phyloP scores from a whole-genome alignment of 371 early-diverging fungal genomes.

The Apophysomyces sp. region DNA sequence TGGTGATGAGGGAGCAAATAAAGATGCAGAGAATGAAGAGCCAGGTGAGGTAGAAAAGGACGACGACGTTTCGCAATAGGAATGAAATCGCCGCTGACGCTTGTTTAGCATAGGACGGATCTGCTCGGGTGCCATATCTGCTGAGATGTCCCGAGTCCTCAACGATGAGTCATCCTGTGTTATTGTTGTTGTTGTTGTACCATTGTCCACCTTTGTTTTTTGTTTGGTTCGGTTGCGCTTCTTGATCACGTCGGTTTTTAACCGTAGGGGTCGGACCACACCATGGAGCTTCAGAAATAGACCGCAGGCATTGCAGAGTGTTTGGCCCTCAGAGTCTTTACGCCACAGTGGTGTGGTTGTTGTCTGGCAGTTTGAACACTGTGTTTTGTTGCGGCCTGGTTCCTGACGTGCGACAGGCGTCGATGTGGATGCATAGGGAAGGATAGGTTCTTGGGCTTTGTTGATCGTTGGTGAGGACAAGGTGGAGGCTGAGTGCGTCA shows the following conservation, averaged over 20 bases:
- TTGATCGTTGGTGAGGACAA: neutral
- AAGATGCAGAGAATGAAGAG: neutral
- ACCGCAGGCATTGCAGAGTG: slow-evolving; percentile 33
- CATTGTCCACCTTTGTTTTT: neutral
- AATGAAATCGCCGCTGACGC: neutral
- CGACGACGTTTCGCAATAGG: neutral
- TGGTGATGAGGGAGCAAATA: neutral
- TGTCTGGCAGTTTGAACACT: slow-evolving; percentile 26
- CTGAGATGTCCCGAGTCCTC: neutral
- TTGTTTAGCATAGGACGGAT: neutral
- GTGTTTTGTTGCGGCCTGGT: slow-evolving; percentile 11
- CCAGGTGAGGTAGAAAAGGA: neutral
- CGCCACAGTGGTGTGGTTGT: slow-evolving; percentile 32
- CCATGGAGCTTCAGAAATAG: slow-evolving; percentile 31
- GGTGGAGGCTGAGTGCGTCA: neutral
- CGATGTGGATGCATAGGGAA: neutral
- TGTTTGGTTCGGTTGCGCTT: slow-evolving; percentile 24
- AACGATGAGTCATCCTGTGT: neutral
- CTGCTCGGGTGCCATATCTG: neutral
- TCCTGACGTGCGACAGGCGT: neutral
- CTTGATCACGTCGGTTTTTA: slow-evolving; percentile 33
- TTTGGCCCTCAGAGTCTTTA: slow-evolving; percentile 22
- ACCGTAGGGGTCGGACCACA: slow-evolving; percentile 26
- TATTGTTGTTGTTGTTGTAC: neutral
- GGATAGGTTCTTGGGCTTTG: neutral